phyloP scores from a whole-genome alignment of 2,329 filamentous ascomycete genomes.

The Ceratocystis smalleyi region DNA sequence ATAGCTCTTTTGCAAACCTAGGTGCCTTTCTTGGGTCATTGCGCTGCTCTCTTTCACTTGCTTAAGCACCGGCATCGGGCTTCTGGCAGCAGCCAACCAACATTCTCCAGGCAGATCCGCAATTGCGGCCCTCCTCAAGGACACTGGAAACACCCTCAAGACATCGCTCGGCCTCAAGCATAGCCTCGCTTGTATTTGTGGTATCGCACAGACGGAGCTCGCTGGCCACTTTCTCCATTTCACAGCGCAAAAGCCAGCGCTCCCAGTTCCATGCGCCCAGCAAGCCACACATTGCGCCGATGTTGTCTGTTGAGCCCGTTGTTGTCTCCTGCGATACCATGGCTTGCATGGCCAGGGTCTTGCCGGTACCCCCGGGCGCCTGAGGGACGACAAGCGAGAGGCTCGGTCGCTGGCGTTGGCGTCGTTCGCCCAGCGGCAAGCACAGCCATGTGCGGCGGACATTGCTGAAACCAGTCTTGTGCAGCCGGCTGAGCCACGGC shows the following conservation, averaged over 20 bases:
- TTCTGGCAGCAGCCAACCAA: slow-evolving; percentile 50
- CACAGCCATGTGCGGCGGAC: slow-evolving; percentile 79
- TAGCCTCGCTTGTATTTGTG: slow-evolving; percentile 34
- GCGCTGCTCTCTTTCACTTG: neutral
- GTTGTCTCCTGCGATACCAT: slow-evolving; percentile 29
- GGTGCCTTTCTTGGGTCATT: too few relatives aligned
- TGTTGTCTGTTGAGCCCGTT: slow-evolving; percentile 51
- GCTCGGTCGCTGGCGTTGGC: slow-evolving; percentile 15
- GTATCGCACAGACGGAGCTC: slow-evolving; percentile 42
- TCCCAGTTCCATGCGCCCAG: slow-evolving; percentile 88
- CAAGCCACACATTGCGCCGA: slow-evolving; percentile 62
- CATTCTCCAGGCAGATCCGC: slow-evolving; percentile 44
- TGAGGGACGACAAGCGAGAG: slow-evolving; percentile 24
- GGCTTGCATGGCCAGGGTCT: slow-evolving; percentile 43
- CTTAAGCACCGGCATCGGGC: slow-evolving; percentile 27
- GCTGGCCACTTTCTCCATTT: slow-evolving; percentile 63
- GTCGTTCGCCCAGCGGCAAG: slow-evolving; percentile 55
- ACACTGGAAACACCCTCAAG: slow-evolving; percentile 45
- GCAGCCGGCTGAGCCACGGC: slow-evolving; percentile 59
- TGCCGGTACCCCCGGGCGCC: slow-evolving; percentile 8
- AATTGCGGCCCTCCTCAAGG: slow-evolving; percentile 46
- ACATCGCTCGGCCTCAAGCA: slow-evolving; percentile 42
- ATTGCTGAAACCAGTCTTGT: slow-evolving; percentile 59
- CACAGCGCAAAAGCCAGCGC: slow-evolving; percentile 80
- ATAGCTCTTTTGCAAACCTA: too few relatives aligned